Conservation (phyloP, 1,284 basidiomycete species). For the Sanghuangporus weigelae region DNA sequence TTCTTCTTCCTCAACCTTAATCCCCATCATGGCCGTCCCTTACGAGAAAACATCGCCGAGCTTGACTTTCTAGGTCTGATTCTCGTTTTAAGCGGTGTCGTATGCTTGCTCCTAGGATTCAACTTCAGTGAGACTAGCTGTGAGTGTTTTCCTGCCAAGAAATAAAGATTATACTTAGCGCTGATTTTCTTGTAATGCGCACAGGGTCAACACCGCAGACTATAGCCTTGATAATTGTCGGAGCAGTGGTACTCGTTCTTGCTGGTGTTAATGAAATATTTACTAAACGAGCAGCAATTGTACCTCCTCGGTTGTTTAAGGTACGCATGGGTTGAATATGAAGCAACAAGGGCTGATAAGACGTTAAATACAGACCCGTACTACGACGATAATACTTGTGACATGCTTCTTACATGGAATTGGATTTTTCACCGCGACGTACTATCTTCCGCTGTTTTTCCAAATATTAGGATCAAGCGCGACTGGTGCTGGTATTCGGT, state of each 20-base stretch:
- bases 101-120: constrained; percentile 81
- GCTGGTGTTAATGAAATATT: constrained; percentile 61
- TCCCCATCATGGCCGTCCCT: constrained; percentile 53
- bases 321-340: constrained; percentile 28
- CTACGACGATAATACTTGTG: constrained; percentile 62
- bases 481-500: constrained; percentile 69
- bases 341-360: background rate
- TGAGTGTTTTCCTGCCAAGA: constrained; percentile 28
- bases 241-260: constrained; percentile 50
- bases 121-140: constrained; percentile 67
- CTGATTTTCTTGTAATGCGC: background rate
- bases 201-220: constrained; percentile 45
- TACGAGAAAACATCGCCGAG: constrained; percentile 53
- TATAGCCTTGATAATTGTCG: constrained; percentile 71
- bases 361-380: constrained; percentile 51
- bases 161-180: background rate
- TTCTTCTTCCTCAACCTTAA: constrained; percentile 85
- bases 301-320: constrained; percentile 77
- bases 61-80: constrained; percentile 77
- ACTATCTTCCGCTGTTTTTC: constrained; percentile 74
- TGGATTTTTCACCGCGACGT: constrained; percentile 62
- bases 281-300: constrained; percentile 73
- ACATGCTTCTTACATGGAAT: constrained; percentile 63
- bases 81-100: constrained; percentile 67
- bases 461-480: constrained; percentile 76